These are phyloP conservation scores for Lichtheimia hyalospora DNA, from an alignment of 371 early-diverging fungal genomes.

Conservation along the genomic window DNA sequence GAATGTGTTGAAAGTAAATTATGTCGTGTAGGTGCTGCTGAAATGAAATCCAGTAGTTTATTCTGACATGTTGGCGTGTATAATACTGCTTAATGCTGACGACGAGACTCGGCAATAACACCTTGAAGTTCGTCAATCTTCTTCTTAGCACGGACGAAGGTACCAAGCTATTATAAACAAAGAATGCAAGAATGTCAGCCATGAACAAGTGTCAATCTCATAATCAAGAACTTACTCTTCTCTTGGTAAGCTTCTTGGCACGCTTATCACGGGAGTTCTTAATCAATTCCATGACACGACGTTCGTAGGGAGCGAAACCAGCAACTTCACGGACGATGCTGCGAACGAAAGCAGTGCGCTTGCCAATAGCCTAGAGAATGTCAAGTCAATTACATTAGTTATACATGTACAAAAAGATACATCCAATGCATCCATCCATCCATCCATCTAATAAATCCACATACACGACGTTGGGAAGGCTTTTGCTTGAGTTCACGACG, in stretches of 20 bases:
- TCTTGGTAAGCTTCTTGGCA: conserved; percentile 98
- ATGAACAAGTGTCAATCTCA: no score
- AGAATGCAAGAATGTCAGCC: no score
- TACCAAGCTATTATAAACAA: conserved; percentile 75
- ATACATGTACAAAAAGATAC: not conserved
- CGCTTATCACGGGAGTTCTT: conserved; percentile 99
- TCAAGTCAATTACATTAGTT: not conserved
- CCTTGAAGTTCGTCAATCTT: conserved; percentile 97
- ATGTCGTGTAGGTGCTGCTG: no score
- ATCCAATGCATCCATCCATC: conserved; percentile 21
- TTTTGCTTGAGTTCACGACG: conserved; percentile 77
- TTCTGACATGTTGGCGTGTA: no score
- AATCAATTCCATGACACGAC: conserved; percentile 98
- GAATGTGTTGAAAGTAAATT: no score
- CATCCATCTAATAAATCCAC: conserved; percentile 46
- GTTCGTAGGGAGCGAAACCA: conserved; percentile 98
- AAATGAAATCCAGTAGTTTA: no score
- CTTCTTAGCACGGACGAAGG: conserved; percentile 95
- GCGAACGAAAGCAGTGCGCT: conserved; percentile 91
- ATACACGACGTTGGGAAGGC: conserved; percentile 83
- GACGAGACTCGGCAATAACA: conserved; percentile 96
- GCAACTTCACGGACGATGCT: conserved; percentile 95
- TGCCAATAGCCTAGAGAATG: conserved; percentile 61
- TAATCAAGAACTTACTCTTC: conserved; percentile 63
- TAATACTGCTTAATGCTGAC: conserved; percentile 37